Evolutionary conservation across 2,329 filamentous ascomycete genomes (phyloP).

Genomic region (Botrytis cinerea): DNA sequence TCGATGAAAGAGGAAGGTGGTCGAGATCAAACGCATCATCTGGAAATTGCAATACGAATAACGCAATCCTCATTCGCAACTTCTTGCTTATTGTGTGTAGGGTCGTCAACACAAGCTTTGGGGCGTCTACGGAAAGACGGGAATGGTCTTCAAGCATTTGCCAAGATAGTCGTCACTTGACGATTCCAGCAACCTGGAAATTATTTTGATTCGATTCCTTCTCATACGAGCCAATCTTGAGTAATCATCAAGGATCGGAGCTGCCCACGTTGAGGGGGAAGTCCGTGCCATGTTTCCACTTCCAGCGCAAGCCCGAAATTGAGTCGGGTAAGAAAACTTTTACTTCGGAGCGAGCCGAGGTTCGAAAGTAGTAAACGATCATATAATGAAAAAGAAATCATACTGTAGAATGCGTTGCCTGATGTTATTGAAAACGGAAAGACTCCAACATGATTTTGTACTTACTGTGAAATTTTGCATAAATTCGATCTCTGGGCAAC

Average conservation of each 20-base stretch:
- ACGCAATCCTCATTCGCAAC: not conserved
- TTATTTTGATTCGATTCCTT: not conserved
- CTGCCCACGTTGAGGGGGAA: not conserved
- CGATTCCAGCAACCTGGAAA: not conserved
- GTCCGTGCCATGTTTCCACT: constrained; percentile 1
- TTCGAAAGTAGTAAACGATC: not conserved
- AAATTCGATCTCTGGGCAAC: not conserved
- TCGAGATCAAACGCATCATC: not conserved
- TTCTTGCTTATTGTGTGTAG: not conserved
- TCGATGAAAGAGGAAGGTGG: constrained; percentile 13
- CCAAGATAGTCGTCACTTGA: constrained; percentile 1
- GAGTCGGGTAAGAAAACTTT: not conserved
- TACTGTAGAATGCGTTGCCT: not conserved
- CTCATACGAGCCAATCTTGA: not conserved
- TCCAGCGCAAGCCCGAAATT: not conserved
- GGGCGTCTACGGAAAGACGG: not conserved
- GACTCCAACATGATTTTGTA: not conserved
- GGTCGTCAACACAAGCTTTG: constrained; percentile 13
- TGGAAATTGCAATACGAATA: not conserved
- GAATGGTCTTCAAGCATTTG: not conserved
- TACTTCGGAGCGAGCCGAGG: not conserved
- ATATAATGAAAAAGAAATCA: not conserved
- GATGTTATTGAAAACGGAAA: not conserved
- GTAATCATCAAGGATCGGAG: not conserved
- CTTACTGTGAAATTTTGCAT: not conserved